These are phyloP conservation scores for Silene uniflora DNA, from an alignment of 148 eudicot genomes.

Conservation along the genomic window DNA sequence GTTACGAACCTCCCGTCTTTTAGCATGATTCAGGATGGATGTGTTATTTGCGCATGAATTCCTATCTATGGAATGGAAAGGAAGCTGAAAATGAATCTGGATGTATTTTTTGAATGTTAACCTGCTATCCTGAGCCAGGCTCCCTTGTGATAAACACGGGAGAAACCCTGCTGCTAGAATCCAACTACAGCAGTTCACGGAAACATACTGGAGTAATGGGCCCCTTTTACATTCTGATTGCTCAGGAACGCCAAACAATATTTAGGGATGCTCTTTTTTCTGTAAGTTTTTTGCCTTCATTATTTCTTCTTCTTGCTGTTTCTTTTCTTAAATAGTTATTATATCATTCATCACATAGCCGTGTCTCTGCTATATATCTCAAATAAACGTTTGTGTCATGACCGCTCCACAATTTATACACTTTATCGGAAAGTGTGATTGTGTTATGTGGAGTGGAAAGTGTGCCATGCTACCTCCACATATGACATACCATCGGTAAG, in stretches of 20 bases:
- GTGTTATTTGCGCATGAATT: slow-evolving; percentile 60
- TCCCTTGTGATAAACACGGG: no score
- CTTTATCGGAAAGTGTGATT: no score
- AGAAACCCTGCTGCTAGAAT: slow-evolving; percentile 58
- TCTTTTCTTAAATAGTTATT: no score
- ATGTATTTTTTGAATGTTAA: slow-evolving; percentile 89
- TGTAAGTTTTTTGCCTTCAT: slow-evolving; percentile 16
- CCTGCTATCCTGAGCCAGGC: slow-evolving; percentile 78
- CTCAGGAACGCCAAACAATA: slow-evolving; percentile 27
- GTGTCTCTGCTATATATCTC: no score
- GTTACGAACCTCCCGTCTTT: not conserved
- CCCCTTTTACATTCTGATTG: slow-evolving; percentile 74
- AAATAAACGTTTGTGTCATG: no score
- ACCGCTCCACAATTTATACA: no score
- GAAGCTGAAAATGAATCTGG: slow-evolving; percentile 83
- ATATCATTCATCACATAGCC: no score
- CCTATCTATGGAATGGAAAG: slow-evolving; percentile 67
- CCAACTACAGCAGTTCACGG: slow-evolving; percentile 58
- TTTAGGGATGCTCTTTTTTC: not conserved
- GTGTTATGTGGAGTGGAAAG: no score
- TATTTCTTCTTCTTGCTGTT: no score
- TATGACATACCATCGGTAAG: no score
- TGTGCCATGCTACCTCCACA: no score
- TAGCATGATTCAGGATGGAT: slow-evolving; percentile 48
- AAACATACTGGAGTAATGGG: slow-evolving; percentile 92